phyloP scores from a whole-genome alignment of 192 early-diverging fungal genomes.

The Backusella luteola region DNA sequence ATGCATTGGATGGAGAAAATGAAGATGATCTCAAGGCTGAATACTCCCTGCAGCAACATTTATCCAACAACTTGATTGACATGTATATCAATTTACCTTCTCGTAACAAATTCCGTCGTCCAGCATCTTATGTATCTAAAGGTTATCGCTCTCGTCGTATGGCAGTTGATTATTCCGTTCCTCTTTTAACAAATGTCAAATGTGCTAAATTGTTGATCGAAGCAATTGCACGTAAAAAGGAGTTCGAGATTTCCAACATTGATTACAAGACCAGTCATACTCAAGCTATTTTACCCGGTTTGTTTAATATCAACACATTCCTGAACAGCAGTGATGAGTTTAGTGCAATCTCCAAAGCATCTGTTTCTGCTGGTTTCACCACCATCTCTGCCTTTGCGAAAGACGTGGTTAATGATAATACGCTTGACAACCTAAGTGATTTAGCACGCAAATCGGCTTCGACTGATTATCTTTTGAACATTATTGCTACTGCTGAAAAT shows the following conservation, averaged over 20 bases:
- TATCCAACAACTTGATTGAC: conserved; percentile 96
- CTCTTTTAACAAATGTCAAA: conserved; percentile 98
- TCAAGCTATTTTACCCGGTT: conserved; percentile 79
- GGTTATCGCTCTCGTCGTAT: conserved; percentile 95
- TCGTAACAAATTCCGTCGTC: conserved; percentile 94
- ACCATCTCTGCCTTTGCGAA: conserved; percentile 63
- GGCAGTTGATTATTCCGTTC: conserved; percentile 96
- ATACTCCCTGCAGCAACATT: conserved; percentile 91
- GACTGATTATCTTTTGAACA: conserved; percentile 72
- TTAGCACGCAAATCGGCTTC: conserved; percentile 58
- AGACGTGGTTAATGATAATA: conserved; percentile 34
- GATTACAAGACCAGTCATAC: conserved; percentile 93
- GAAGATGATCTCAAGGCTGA: conserved; percentile 68
- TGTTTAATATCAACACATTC: conserved; percentile 79
- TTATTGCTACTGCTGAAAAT: conserved; percentile 72
- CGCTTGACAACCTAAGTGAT: conserved; percentile 49
- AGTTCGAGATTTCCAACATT: conserved; percentile 72
- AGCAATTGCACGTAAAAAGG: conserved; percentile 73
- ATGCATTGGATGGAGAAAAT: conserved; percentile 62
- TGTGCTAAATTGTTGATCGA: conserved; percentile 98
- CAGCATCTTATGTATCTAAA: conserved; percentile 90
- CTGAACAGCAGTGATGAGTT: conserved; percentile 61
- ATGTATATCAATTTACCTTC: conserved; percentile 99
- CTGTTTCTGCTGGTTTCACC: conserved; percentile 87
- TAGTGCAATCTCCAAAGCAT: conserved; percentile 63